Percentiles rank a stretch among this genome's conserved stretches.
These are phyloP conservation scores for Linnemannia hyalina DNA, from an alignment of 192 early-diverging fungal genomes.

Conservation along the genomic window DNA sequence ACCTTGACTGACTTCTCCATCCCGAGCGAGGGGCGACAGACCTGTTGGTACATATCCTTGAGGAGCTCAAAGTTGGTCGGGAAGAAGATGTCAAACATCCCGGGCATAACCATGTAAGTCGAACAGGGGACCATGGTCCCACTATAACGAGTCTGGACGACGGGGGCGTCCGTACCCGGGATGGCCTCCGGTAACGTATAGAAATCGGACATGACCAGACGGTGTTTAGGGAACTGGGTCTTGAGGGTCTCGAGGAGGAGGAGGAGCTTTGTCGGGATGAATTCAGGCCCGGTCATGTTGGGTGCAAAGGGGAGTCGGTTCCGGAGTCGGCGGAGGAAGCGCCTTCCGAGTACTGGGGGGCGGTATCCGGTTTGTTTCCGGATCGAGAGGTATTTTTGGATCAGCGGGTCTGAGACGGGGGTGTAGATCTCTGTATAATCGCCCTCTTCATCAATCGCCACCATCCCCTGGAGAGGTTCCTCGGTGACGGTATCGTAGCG, in stretches of 20 bases:
- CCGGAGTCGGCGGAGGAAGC: conserved; percentile 66
- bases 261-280: conserved; percentile 89
- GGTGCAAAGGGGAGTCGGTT: conserved; percentile 82
- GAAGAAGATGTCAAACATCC: conserved; percentile 99
- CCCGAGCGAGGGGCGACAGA: conserved; percentile 64
- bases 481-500: conserved; percentile 84
- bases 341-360: conserved; percentile 70
- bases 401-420: conserved; percentile 81
- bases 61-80: conserved; percentile 96
- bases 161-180: conserved; percentile 86
- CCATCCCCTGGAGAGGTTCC: conserved; percentile 85
- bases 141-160: conserved; percentile 94
- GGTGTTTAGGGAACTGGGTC: conserved; percentile 87
- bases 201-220: conserved; percentile 93
- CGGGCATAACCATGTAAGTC: conserved; percentile 97
- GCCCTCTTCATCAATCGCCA: conserved; percentile 83
- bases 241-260: conserved; percentile 82
- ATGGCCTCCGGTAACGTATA: conserved; percentile 86
- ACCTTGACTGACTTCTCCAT: conserved; percentile 67
- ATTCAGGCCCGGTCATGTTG: conserved; percentile 89
- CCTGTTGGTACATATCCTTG: conserved; percentile 78
- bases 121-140: conserved; percentile 94
- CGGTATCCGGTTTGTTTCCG: conserved; percentile 71
- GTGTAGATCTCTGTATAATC: conserved; percentile 92
- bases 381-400: conserved; percentile 75